A percentile compares a stretch with the other conserved stretches of the same genome.
phyloP scores from a whole-genome alignment of 78 protist species.

The Polysphondylium violaceum region DNA sequence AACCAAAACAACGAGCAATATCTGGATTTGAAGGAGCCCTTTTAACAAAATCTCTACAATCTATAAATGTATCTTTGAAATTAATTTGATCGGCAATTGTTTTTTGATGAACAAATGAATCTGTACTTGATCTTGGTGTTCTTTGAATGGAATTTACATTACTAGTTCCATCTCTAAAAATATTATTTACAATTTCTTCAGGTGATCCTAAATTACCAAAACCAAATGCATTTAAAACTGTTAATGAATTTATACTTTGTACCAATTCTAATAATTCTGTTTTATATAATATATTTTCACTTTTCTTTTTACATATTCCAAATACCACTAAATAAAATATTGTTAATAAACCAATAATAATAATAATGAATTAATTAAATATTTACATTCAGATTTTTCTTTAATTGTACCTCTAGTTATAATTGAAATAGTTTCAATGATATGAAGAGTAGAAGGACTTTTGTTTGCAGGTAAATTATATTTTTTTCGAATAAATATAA shows the following conservation, averaged over 20 bases:
- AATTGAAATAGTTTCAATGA: constrained; percentile 49
- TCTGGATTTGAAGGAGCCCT: constrained; percentile 26
- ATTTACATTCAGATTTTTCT: constrained; percentile 62
- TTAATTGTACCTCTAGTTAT: constrained; percentile 58
- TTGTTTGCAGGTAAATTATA: neutral
- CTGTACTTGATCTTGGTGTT: constrained; percentile 13
- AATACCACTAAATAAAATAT: constrained; percentile 32
- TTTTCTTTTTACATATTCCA: constrained; percentile 62
- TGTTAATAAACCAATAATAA: neutral
- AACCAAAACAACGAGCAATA: constrained; percentile 64
- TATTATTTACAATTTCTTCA: constrained; percentile 34
- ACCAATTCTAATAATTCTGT: constrained; percentile 56
- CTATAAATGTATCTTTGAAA: neutral
- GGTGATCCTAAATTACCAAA: constrained; percentile 66
- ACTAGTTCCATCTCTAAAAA: constrained; percentile 20
- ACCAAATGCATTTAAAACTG: constrained; percentile 54
- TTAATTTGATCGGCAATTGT: neutral
- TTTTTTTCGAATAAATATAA: constrained; percentile 21
- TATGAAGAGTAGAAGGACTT: constrained; percentile 37
- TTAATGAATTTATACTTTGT: constrained; percentile 23
- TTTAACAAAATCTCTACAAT: constrained; percentile 17
- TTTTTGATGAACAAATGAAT: constrained; percentile 33
- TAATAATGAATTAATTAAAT: neutral
- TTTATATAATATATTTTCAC: constrained; percentile 35
- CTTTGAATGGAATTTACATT: constrained; percentile 21